These are phyloP conservation scores for Paramecium octaurelia DNA, from an alignment of 73 alveolate genomes.

Conservation along the genomic window DNA sequence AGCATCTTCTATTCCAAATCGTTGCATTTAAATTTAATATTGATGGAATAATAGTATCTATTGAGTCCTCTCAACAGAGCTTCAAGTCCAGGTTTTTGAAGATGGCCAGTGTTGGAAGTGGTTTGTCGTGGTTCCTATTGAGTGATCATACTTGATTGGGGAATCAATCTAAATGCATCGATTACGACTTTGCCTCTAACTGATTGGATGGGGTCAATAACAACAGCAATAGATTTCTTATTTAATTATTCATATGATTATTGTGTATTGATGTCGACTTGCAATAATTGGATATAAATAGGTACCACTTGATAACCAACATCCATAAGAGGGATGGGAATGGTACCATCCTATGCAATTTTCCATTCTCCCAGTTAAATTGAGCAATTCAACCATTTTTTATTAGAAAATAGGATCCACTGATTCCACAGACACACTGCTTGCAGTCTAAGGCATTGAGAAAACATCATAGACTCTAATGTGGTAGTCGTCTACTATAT, in stretches of 20 bases:
- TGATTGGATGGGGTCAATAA: conserved; percentile 99
- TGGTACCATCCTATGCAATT: conserved; percentile 99
- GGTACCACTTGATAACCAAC: conserved; percentile 94
- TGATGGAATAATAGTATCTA: conserved; percentile 96
- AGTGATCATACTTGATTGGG: conserved; percentile 84
- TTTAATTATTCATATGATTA: conserved; percentile 96
- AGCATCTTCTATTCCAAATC: conserved; percentile 99
- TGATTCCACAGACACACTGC: conserved; percentile 99
- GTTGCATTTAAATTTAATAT: conserved; percentile 97
- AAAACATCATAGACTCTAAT: conserved; percentile 99
- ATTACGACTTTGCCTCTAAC: conserved; percentile 99
- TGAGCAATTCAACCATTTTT: conserved; percentile 98
- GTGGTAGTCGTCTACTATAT: conserved; percentile 93
- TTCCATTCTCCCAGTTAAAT: conserved; percentile 98
- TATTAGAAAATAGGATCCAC: conserved; percentile 99
- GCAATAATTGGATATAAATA: neutral
- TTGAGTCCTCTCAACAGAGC: conserved; percentile 93
- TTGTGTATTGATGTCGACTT: conserved; percentile 93
- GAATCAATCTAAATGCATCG: conserved; percentile 98
- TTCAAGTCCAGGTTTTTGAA: conserved; percentile 84
- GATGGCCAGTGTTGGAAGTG: conserved; percentile 97
- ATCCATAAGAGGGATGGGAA: conserved; percentile 99
- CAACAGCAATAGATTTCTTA: conserved; percentile 99
- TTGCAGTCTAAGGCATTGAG: conserved; percentile 99
- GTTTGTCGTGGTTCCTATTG: conserved; percentile 98